Base-by-base conservation (phyloP, 495 filamentous ascomycete genomes). In the Trichodelitschia bisporula region DNA sequence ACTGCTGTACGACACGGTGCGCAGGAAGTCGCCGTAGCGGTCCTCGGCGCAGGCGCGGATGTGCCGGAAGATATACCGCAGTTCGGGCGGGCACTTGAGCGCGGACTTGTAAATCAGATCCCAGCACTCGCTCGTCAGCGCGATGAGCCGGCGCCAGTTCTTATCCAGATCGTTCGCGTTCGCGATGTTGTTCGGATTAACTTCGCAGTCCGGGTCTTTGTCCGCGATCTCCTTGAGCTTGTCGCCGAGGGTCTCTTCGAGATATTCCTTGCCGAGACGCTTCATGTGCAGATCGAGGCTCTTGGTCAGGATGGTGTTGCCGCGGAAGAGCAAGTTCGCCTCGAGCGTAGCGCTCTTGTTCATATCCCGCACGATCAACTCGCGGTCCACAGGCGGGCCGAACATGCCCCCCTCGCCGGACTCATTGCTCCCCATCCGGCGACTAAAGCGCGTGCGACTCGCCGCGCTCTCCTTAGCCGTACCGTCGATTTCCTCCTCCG, bases 401-500 rank as follows among this genome's bases (percentile, higher is more conserved):
- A 38, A 11, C 20, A 23, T 12, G 12, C 12, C 8, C 15, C 8
- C 15, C 5, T 77, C 70, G 29, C 62, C 60, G 1, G 77, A 75
- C 38, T 84, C 76, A 44, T 73, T 77, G 1, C 76, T 80, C 37
- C 75, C 76, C 23, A 89, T 61, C 9, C 80, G 63, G 27, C 64
- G 61, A 34, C 65, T 74, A 51, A 80, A 86, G 4, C 80, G 61
- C 16, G 78, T 54, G 27, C 75, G 65, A 36, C 62, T 71, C 30
- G 70, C 57, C 1, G 65, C 59, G 10, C 61, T 55, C 40, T 92
- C 82, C 46, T 72, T 90, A 36, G 76, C 68, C 6, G 83, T 64
- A 4, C 79, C 84, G 43, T 95, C 86, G 32, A 99, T 95, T 48
- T 99, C 86, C 40, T 92, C 82, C 45, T 99, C 89, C 8, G 90